A percentile compares a stretch with the other conserved stretches of the same genome.
These are phyloP conservation scores for Nicotiana paniculata DNA, from an alignment of 257 asterid species.

Conservation along the genomic window DNA sequence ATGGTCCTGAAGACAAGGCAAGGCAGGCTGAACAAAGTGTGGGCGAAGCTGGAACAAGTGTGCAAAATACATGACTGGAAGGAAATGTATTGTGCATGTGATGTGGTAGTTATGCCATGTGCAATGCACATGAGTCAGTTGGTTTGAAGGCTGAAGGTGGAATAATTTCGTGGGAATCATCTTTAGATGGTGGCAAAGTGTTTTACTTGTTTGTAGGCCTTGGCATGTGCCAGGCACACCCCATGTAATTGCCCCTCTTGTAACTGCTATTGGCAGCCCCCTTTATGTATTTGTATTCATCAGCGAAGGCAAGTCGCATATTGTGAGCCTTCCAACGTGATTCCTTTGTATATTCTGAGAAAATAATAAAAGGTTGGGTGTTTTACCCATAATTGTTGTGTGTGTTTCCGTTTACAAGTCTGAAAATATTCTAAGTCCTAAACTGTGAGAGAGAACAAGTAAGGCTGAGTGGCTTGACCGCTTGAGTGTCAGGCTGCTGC, in stretches of 20 bases:
- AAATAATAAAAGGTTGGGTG: too few relatives aligned
- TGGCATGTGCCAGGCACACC: conserved; percentile 30
- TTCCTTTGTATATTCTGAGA: neutral
- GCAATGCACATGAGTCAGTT: neutral
- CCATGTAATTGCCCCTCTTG: neutral
- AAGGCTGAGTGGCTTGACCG: conserved; percentile 25
- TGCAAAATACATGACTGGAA: too few relatives aligned
- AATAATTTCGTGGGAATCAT: neutral
- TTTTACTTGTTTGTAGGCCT: conserved; percentile 19
- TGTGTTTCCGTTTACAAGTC: neutral
- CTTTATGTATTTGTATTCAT: neutral
- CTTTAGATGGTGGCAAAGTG: neutral
- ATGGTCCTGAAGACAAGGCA: too few relatives aligned
- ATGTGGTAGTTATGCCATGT: neutral
- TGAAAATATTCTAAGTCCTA: neutral
- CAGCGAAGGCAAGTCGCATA: neutral
- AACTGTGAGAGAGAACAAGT: conserved; percentile 19
- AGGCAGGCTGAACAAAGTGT: too few relatives aligned
- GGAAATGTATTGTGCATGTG: neutral
- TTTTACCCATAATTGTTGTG: neutral
- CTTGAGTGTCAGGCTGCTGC: neutral
- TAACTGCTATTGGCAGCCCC: neutral
- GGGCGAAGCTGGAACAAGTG: too few relatives aligned
- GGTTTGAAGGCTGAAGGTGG: conserved; percentile 29
- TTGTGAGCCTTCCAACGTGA: neutral